Conservation (phyloP, 768 basidiomycete genomes). For the Boletales sp. region DNA sequence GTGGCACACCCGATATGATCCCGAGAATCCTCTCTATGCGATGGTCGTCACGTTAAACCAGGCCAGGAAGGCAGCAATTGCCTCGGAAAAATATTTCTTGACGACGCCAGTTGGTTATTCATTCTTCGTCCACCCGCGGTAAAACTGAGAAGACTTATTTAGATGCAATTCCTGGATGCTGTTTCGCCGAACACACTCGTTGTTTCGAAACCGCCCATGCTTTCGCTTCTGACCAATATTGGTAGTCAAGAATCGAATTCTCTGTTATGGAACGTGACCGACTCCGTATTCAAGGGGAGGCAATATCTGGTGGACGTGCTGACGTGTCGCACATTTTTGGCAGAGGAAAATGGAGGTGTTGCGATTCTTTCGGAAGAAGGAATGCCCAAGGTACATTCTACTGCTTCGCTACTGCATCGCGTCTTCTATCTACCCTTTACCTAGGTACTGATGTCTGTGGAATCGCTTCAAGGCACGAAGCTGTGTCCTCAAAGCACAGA, state of each 20-base stretch:
- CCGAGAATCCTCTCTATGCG: conserved; percentile 45
- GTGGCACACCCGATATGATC: conserved; percentile 56
- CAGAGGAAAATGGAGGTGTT: conserved; percentile 41
- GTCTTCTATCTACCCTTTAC: not conserved
- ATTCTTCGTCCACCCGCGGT: not conserved
- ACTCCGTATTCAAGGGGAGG: conserved; percentile 37
- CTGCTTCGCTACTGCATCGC: not conserved
- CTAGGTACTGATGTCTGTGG: conserved; percentile 35
- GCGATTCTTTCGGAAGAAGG: conserved; percentile 38
- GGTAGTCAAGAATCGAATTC: conserved; percentile 36
- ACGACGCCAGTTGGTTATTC: conserved; percentile 39
- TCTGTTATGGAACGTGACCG: conserved; percentile 41
- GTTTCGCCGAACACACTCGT: conserved; percentile 39
- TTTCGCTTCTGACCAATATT: conserved; percentile 53
- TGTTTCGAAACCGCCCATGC: conserved; percentile 53
- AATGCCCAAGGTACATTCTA: conserved; percentile 39
- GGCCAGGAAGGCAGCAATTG: conserved; percentile 49
- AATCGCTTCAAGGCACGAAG: conserved; percentile 20
- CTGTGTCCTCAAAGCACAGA: conserved; percentile 16
- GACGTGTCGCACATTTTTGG: conserved; percentile 39
- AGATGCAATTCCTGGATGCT: conserved; percentile 47
- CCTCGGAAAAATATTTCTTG: conserved; percentile 40
- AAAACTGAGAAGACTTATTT: not conserved
- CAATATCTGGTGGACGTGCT: conserved; percentile 51
- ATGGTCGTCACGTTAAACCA: conserved; percentile 49